phyloP scores from a whole-genome alignment of 441 rosid species.

The Lepidium campestre region DNA sequence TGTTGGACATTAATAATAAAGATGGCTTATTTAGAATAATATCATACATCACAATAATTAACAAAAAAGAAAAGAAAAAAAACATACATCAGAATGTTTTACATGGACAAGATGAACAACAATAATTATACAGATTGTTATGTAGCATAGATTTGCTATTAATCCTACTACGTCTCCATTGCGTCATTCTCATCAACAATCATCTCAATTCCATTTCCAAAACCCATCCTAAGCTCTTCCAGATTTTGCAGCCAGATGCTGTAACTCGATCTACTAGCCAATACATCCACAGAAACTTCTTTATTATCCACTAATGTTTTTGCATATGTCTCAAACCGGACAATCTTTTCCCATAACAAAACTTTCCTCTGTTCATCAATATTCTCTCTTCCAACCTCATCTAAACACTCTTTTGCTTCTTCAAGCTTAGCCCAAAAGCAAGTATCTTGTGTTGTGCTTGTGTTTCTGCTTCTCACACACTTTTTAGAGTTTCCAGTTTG shows the following conservation, averaged over 20 bases:
- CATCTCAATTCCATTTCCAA: neutral
- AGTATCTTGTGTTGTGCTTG: slow-evolving; percentile 73
- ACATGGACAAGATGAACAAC: neutral
- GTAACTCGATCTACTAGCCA: slow-evolving; percentile 60
- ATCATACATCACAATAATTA: neutral
- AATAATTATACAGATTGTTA: neutral
- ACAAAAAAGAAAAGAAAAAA: too few species aligned
- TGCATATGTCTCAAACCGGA: slow-evolving; percentile 38
- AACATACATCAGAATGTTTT: neutral
- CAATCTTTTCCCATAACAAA: slow-evolving; percentile 32
- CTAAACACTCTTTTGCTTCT: slow-evolving; percentile 58
- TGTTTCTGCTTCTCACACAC: slow-evolving; percentile 40
- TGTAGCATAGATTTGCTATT: neutral
- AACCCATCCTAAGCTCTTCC: slow-evolving; percentile 19
- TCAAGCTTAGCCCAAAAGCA: slow-evolving; percentile 84
- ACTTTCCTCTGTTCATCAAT: slow-evolving; percentile 15
- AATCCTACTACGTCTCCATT: slow-evolving; percentile 19
- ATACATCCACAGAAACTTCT: slow-evolving; percentile 59
- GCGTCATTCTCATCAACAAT: neutral
- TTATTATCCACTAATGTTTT: slow-evolving; percentile 35
- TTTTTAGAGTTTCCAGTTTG: neutral
- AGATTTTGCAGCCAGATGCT: slow-evolving; percentile 40
- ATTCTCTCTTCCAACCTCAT: slow-evolving; percentile 33
- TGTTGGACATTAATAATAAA: neutral
- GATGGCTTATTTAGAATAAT: neutral